A percentile compares a stretch with the other conserved stretches of the same genome.
phyloP scores from a whole-genome alignment of 768 basidiomycete genomes.

The Neoboletus magnificus region DNA sequence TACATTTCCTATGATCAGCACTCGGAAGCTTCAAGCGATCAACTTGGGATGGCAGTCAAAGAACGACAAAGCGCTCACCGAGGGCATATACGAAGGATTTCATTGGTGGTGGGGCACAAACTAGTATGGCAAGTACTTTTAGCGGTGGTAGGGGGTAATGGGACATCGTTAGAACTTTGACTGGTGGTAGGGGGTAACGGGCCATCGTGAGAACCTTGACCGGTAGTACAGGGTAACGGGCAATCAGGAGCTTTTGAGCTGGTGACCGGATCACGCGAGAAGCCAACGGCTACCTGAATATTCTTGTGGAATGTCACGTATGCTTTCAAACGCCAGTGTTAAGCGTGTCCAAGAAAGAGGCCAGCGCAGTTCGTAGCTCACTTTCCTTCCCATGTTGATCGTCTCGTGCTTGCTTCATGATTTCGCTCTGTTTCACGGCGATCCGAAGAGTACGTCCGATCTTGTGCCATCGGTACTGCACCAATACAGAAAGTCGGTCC shows the following conservation, averaged over 20 bases:
- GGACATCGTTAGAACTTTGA: too few relatives aligned
- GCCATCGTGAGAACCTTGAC: too few relatives aligned
- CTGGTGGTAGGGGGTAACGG: too few relatives aligned
- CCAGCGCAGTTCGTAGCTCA: neutral
- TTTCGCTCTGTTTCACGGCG: too few relatives aligned
- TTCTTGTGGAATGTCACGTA: neutral
- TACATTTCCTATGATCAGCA: neutral
- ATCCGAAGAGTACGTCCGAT: too few relatives aligned
- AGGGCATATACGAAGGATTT: neutral
- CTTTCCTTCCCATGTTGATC: neutral
- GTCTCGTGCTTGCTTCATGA: neutral
- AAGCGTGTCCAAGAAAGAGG: neutral
- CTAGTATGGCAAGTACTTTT: too few relatives aligned
- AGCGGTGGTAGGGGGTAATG: too few relatives aligned
- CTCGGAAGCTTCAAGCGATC: neutral
- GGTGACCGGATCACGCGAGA: neutral
- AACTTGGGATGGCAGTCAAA: neutral
- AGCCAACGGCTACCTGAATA: neutral
- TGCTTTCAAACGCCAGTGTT: neutral
- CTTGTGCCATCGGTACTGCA: too few relatives aligned
- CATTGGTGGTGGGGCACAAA: neutral
- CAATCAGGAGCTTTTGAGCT: too few relatives aligned
- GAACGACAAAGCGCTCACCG: neutral
- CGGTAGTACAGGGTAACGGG: too few relatives aligned
- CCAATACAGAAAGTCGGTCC: too few relatives aligned